Conservation (phyloP, 176 grass and related monocot genomes). For the Triticum turgidum region DNA sequence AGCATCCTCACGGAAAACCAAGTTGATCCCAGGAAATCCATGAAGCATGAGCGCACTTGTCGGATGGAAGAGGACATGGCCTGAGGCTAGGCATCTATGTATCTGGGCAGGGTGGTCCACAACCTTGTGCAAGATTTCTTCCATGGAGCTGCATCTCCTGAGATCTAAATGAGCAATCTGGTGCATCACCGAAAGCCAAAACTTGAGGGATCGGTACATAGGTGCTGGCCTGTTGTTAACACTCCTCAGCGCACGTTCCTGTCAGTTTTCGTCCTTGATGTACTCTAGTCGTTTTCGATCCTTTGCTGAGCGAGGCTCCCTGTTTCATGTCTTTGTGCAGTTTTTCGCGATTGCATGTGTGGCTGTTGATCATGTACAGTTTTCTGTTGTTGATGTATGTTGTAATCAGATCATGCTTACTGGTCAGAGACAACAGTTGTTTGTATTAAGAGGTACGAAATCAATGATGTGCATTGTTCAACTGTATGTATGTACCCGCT, state of each 20-base stretch:
- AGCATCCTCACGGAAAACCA: slow-evolving; percentile 33
- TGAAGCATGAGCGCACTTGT: slow-evolving; percentile 45
- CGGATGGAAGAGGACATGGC: slow-evolving; percentile 45
- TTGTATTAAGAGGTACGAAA: background rate
- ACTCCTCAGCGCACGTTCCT: slow-evolving; percentile 5
- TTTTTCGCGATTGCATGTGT: background rate
- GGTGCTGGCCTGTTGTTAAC: slow-evolving; percentile 16
- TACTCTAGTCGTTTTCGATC: slow-evolving; percentile 44
- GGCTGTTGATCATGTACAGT: background rate
- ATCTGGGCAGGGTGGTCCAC: background rate
- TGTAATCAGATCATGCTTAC: slow-evolving; percentile 16
- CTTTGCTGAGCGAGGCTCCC: slow-evolving; percentile 18
- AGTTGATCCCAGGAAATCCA: slow-evolving; percentile 32
- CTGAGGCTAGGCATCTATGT: slow-evolving; percentile 20
- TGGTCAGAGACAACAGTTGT: slow-evolving; percentile 19
- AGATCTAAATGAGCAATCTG: slow-evolving; percentile 51
- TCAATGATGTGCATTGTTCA: background rate
- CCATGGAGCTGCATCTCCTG: slow-evolving; percentile 33
- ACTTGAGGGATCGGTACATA: slow-evolving; percentile 35
- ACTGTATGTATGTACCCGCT: background rate
- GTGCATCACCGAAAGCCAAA: slow-evolving; percentile 51
- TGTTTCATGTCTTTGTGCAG: slow-evolving; percentile 13
- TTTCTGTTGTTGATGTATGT: background rate
- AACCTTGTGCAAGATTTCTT: slow-evolving; percentile 40
- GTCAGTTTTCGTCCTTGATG: slow-evolving; percentile 22